Base-by-base conservation (phyloP, 176 grass and related monocot species). In the Bonia amplexicaulis region DNA sequence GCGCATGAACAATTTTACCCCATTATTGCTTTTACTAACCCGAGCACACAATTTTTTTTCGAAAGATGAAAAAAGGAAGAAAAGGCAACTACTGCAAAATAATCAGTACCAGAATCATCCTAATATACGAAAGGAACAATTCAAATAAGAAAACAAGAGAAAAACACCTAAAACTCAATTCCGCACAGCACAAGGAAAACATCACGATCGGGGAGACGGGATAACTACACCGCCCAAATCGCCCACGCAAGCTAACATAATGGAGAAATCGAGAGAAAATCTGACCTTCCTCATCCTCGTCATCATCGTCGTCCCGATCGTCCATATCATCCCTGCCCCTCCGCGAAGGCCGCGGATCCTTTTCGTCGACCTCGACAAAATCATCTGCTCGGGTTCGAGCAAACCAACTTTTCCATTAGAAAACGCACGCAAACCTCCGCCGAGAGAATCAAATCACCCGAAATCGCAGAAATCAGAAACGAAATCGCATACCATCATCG, bases 201-300 rank as follows among this genome's bases (percentile, higher is more conserved):
- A 71, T 59, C 35, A 11, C 2, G 8, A 49, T 17, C 5, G 22
- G 14, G 26, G 39, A 66, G 2, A 53, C 47, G 9, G n/a, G 12
- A 45, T 71, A 49, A 22, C 47, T 27, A 69, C 6, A 77, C 68
- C 69, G 0, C 9, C 39, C 76, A 77, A 42, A 53, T 35, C 13
- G 17, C 44, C 13, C 14, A 54, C 1, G 45, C n/a, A 70, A 54
- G 22, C 13, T 67, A 66, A 63, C 49, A 73, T 27, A 9, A 33
- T n/a, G 16, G 17, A 69, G 25, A 82, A 81, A 76, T 49, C 20
- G 29, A 7, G 44, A 74, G 12, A 73, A 81, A 88, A 86, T 48
- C 52, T 70, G 66, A 82, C 92, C 97, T 88, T 97, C 95, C 6
- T 95, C 95, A 0, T 97, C 95, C 11, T 96, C 93, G 0, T 90